Conservation (phyloP, 352 stramenopile species). For the Pythium brachiatum region DNA sequence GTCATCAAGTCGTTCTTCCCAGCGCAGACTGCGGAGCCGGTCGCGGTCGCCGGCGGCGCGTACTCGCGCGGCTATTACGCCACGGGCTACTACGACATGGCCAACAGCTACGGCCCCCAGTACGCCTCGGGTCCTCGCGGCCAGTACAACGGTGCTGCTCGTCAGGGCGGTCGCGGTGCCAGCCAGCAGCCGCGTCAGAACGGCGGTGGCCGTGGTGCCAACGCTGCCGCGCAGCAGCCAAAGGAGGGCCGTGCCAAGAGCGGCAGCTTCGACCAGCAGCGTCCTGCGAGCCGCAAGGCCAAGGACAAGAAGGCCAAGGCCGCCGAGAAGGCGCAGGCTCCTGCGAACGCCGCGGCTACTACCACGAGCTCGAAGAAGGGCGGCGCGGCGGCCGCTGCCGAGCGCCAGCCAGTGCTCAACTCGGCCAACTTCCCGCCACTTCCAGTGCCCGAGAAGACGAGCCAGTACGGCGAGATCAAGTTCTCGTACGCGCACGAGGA, state of each 20-base stretch:
- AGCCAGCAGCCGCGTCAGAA: constrained; percentile 30
- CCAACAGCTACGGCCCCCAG: constrained; percentile 44
- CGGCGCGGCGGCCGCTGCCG: constrained; percentile 21
- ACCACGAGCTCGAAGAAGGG: constrained; percentile 38
- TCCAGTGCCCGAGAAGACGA: constrained; percentile 41
- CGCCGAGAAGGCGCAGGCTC: constrained; percentile 27
- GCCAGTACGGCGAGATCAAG: constrained; percentile 42
- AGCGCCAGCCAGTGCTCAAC: constrained; percentile 79
- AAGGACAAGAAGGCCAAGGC: constrained; percentile 64
- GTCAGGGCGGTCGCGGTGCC: constrained; percentile 26
- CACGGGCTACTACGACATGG: constrained; percentile 69
- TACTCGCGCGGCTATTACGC: constrained; percentile 56
- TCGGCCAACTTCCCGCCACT: constrained; percentile 82
- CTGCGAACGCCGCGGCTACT: constrained; percentile 8
- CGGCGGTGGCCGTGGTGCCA: constrained; percentile 31
- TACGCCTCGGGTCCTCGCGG: constrained; percentile 42
- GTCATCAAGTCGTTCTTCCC: constrained; percentile 91
- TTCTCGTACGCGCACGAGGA: constrained; percentile 86
- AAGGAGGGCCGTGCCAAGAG: constrained; percentile 52
- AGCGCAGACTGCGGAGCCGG: constrained; percentile 52
- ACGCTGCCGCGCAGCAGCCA: constrained; percentile 25
- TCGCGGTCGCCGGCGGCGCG: constrained; percentile 38
- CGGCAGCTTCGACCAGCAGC: constrained; percentile 53
- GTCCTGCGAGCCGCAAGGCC: constrained; percentile 44
- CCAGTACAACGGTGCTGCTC: constrained; percentile 40